Conservation (phyloP, 306 rosid species). For the Quercus dentata region DNA sequence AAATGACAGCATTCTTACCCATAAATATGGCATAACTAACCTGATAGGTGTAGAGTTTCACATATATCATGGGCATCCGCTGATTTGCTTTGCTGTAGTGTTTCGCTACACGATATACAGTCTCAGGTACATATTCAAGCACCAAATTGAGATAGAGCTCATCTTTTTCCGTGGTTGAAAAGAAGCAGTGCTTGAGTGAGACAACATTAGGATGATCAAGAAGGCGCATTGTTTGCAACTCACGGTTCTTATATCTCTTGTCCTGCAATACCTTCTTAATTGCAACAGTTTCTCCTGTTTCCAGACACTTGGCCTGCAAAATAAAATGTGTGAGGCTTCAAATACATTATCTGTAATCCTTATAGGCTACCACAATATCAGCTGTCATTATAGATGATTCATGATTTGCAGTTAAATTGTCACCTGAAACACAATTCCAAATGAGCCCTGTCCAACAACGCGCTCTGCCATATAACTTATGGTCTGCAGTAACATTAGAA, state of each 20-base stretch:
- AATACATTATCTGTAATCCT: neutral
- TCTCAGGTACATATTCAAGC: slow-evolving; percentile 70
- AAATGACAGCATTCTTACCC: neutral
- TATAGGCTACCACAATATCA: neutral
- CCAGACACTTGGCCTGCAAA: slow-evolving; percentile 68
- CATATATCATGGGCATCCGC: slow-evolving; percentile 71
- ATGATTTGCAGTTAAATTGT: slow-evolving; percentile 9
- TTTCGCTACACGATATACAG: slow-evolving; percentile 61
- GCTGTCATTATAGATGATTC: neutral
- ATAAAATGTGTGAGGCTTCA: slow-evolving; percentile 4
- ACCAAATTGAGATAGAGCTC: slow-evolving; percentile 74
- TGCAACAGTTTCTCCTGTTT: slow-evolving; percentile 65
- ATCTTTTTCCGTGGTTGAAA: slow-evolving; percentile 65
- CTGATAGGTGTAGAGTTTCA: slow-evolving; percentile 70
- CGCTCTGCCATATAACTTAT: slow-evolving; percentile 82
- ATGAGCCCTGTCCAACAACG: slow-evolving; percentile 66
- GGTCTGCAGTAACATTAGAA: slow-evolving; percentile 36
- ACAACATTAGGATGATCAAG: slow-evolving; percentile 73
- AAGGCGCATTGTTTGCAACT: slow-evolving; percentile 78
- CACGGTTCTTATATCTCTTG: slow-evolving; percentile 69
- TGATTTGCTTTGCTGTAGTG: slow-evolving; percentile 70
- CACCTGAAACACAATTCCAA: slow-evolving; percentile 76
- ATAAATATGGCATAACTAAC: slow-evolving; percentile 17
- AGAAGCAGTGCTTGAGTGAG: slow-evolving; percentile 70
- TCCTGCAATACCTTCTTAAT: slow-evolving; percentile 69